Evolutionary conservation across 345 rosid species (phyloP).

Genomic region (Eucalyptus regnans): DNA sequence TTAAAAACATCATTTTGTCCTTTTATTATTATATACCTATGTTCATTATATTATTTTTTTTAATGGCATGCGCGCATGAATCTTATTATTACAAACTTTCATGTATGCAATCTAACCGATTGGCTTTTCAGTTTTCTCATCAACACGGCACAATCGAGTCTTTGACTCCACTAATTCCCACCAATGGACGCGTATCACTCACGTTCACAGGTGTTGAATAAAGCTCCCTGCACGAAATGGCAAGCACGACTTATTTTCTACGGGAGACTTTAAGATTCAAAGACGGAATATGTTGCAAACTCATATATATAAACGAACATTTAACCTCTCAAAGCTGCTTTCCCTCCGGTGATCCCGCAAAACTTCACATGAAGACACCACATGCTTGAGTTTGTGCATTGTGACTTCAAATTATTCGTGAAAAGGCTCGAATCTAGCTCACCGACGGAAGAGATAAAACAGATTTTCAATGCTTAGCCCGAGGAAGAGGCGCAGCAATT

Average conservation of each 20-base stretch:
- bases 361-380: not conserved
- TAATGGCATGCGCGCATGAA: not conserved
- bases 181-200: not conserved
- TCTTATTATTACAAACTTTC: not conserved
- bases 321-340: not conserved
- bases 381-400: not conserved
- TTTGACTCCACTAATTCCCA: not conserved
- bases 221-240: too few relatives aligned
- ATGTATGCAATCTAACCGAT: not conserved
- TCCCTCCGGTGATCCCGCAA: not conserved
- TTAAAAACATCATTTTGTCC: not conserved
- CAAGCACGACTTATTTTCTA: not conserved
- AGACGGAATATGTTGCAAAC: not conserved
- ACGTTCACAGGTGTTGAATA: not conserved
- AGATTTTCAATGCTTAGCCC: not conserved
- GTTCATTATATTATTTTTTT: not conserved
- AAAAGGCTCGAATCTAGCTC: not conserved
- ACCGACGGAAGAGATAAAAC: not conserved
- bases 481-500: not conserved
- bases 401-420: not conserved
- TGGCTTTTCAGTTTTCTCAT: not conserved
- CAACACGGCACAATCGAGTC: not conserved
- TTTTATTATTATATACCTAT: not conserved
- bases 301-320: too few relatives aligned
- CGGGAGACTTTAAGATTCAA: not conserved